phyloP scores from a whole-genome alignment of 2,329 filamentous ascomycete genomes.

The Stachybotrys chartarum region DNA sequence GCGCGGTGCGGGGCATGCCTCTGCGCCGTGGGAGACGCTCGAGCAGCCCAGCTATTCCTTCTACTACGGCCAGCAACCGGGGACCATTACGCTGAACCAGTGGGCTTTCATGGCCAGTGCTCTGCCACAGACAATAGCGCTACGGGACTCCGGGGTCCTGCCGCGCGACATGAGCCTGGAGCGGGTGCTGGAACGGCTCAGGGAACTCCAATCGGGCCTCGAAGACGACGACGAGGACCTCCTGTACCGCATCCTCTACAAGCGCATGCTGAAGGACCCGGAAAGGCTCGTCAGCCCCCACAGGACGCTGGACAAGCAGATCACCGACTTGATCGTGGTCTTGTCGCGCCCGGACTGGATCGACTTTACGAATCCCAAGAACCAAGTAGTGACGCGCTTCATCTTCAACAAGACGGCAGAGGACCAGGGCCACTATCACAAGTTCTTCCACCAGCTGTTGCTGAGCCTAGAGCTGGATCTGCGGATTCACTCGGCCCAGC shows the following conservation, averaged over 20 bases:
- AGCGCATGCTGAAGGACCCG: slow-evolving; percentile 59
- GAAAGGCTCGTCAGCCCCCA: slow-evolving; percentile 55
- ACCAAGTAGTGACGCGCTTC: slow-evolving; percentile 68
- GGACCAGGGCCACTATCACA: slow-evolving; percentile 51
- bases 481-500: slow-evolving; percentile 56
- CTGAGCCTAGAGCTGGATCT: slow-evolving; percentile 66
- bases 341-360: slow-evolving; percentile 65
- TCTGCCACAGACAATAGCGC: slow-evolving; percentile 46
- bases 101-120: slow-evolving; percentile 56
- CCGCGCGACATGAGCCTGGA: slow-evolving; percentile 55
- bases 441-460: slow-evolving; percentile 72
- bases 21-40: slow-evolving; percentile 60
- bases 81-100: slow-evolving; percentile 65
- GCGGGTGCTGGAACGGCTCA: slow-evolving; percentile 51
- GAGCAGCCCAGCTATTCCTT: slow-evolving; percentile 69
- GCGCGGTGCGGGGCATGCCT: slow-evolving; percentile 32
- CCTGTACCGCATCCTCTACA: slow-evolving; percentile 59
- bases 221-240: slow-evolving; percentile 51
- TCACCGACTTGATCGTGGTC: slow-evolving; percentile 63
- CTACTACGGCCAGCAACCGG: slow-evolving; percentile 57
- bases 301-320: slow-evolving; percentile 61
- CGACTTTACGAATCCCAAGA: slow-evolving; percentile 62
- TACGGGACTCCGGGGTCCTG: slow-evolving; percentile 49
- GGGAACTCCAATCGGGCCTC: slow-evolving; percentile 48
- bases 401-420: slow-evolving; percentile 54